Evolutionary conservation across 352 stramenopile species (phyloP), one percentile per base, ranked within the genome.

Genomic region (Saprolegnia diclina): DNA sequence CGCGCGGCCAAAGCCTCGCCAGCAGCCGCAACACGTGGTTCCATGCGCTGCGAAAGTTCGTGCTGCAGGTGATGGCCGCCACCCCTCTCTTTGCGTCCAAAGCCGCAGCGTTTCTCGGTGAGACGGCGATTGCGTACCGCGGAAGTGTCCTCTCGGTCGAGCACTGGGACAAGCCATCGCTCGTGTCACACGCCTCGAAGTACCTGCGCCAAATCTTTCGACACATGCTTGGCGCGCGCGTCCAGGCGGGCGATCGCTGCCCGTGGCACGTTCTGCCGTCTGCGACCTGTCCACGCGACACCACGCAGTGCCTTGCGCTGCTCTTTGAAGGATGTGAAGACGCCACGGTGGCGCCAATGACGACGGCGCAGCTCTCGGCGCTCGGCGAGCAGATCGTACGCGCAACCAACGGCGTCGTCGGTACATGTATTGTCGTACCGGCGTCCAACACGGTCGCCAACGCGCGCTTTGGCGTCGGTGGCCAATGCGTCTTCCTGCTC

Each of bases 171-270:
- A 16, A 24, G 22, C 24, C 54, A 5, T n/a, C 54, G 54, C 26
- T 62, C 11, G n/a, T 62, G 21, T 18, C 54, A 9, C 32, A 62
- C 29, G 18, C 32, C 1, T 62, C 35, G 24, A 21, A 44, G 16
- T 24, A 18, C 29, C 29, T 5, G 18, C n/a, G 29, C 0, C 54
- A 62, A 44, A 57, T 5, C 26, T 32, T 57, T 24, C 50, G 21
- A 24, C 50, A 19, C 7, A 5, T 57, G 7, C 32, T 62, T n/a
- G 16, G 18, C 10, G 29, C 24, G 19, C 59, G 59, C 32, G 22
- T 66, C 11, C 11, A 13, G 9, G 59, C 59, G 7, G 59, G 59
- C 4, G 59, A 59, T 59, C 52, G 52, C 35, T 59, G 52, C 21
- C 19, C 59, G 45, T 54, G 22, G 19, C 32, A 44, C 0, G 10